Evolutionary conservation across 768 basidiomycete genomes (phyloP).

Genomic region (Megacollybia marginata): DNA sequence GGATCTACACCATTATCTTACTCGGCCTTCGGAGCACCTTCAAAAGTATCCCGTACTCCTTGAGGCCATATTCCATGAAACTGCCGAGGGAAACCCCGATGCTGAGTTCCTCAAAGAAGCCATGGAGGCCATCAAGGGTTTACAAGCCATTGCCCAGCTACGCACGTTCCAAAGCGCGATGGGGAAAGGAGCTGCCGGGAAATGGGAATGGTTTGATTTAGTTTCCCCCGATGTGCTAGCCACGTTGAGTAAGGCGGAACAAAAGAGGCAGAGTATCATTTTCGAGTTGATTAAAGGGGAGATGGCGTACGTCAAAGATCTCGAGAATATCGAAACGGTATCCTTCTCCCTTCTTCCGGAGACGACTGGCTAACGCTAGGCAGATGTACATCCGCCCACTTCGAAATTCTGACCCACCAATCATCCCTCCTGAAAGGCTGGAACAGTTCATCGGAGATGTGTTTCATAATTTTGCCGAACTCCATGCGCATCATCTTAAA

Average conservation of each 20-base stretch:
- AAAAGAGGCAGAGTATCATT: slow-evolving; percentile 85
- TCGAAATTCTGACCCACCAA: slow-evolving; percentile 65
- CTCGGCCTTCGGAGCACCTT: slow-evolving; percentile 72
- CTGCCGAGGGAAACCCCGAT: slow-evolving; percentile 74
- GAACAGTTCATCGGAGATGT: slow-evolving; percentile 78
- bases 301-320: slow-evolving; percentile 90
- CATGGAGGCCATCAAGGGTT: slow-evolving; percentile 72
- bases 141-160: slow-evolving; percentile 76
- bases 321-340: slow-evolving; percentile 79
- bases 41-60: slow-evolving; percentile 80
- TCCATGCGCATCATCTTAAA: slow-evolving; percentile 67
- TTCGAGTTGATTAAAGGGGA: slow-evolving; percentile 94
- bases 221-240: slow-evolving; percentile 61
- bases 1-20: slow-evolving; percentile 74
- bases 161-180: slow-evolving; percentile 88
- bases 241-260: slow-evolving; percentile 61
- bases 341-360: slow-evolving; percentile 12
- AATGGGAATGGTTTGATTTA: slow-evolving; percentile 89
- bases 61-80: slow-evolving; percentile 81
- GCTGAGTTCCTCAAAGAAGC: slow-evolving; percentile 79
- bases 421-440: slow-evolving; percentile 64
- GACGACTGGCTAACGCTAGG: slow-evolving; percentile 3
- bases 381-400: slow-evolving; percentile 83
- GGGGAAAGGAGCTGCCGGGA: slow-evolving; percentile 70
- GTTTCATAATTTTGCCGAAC: slow-evolving; percentile 80